phyloP scores from a whole-genome alignment of 2,329 filamentous ascomycete species.

The Ophiognomonia clavigignenti-juglandacearum region DNA sequence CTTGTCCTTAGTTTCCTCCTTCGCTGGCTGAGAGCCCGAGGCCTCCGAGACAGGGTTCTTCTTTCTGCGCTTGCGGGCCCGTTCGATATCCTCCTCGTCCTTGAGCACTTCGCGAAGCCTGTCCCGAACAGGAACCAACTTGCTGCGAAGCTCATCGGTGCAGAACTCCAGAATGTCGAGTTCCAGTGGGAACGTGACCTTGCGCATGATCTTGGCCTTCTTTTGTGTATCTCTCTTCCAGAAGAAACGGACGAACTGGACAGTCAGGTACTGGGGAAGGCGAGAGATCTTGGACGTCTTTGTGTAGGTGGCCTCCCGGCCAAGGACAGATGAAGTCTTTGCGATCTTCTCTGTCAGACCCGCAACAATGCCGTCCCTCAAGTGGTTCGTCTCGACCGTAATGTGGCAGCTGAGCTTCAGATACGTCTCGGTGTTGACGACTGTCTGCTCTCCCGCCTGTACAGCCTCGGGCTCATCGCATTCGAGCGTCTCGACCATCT shows the following conservation, averaged over 20 bases:
- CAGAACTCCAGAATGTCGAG: constrained; percentile 93
- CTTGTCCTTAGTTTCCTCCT: constrained; percentile 45
- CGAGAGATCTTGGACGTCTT: constrained; percentile 88
- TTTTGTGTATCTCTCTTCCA: constrained; percentile 95
- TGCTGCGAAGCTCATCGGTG: constrained; percentile 78
- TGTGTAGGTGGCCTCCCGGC: constrained; percentile 77
- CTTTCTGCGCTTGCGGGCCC: constrained; percentile 89
- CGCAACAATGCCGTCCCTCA: constrained; percentile 80
- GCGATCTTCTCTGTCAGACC: constrained; percentile 85
- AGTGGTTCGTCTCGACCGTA: constrained; percentile 77
- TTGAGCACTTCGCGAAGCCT: constrained; percentile 93
- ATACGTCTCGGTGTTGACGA: constrained; percentile 68
- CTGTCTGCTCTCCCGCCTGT: constrained; percentile 67
- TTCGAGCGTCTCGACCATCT: constrained; percentile 71
- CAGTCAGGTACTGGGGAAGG: constrained; percentile 89
- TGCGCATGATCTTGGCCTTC: constrained; percentile 99
- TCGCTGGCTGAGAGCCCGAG: constrained; percentile 18
- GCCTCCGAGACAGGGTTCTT: constrained; percentile 33
- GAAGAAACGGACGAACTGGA: constrained; percentile 97
- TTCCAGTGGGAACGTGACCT: constrained; percentile 93
- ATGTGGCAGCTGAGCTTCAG: constrained; percentile 97
- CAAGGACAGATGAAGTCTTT: constrained; percentile 76
- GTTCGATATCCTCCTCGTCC: constrained; percentile 89
- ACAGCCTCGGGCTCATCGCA: constrained; percentile 79
- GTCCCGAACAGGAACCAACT: constrained; percentile 87